These are phyloP conservation scores for Cocos nucifera DNA, from an alignment of 176 grass and related monocot genomes.

Conservation along the genomic window DNA sequence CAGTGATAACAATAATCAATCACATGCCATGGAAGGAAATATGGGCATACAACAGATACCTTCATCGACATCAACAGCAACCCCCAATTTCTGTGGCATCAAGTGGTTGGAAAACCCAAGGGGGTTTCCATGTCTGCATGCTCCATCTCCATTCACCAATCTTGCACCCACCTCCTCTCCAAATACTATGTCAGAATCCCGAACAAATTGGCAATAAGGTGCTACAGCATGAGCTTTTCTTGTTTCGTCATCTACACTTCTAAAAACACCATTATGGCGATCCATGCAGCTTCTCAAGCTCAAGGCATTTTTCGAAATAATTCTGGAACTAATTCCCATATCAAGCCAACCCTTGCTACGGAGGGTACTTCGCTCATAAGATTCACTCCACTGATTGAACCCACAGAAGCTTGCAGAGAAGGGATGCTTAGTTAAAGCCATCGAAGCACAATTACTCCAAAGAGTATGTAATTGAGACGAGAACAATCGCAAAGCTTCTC, in stretches of 20 bases:
- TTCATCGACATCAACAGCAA: constrained; percentile 99
- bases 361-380: constrained; percentile 5
- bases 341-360: constrained; percentile 27
- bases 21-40: background rate
- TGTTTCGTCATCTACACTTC: constrained; percentile 25
- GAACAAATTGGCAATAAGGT: constrained; percentile 30
- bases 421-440: constrained; percentile 22
- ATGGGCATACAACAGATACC: constrained; percentile 23
- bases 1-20: background rate
- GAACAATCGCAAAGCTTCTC: constrained; percentile 39
- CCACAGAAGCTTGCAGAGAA: constrained; percentile 28
- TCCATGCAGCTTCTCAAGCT: constrained; percentile 43
- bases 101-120: constrained; percentile 31
- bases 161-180: constrained; percentile 26
- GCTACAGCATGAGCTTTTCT: constrained; percentile 30
- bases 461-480: constrained; percentile 24
- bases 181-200: constrained; percentile 26
- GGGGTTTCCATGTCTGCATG: constrained; percentile 38
- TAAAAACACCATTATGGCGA: constrained; percentile 25
- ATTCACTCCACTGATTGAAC: constrained; percentile 23
- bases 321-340: constrained; percentile 27
- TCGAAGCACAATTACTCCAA: constrained; percentile 24
- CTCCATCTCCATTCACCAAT: constrained; percentile 38
- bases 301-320: constrained; percentile 25
- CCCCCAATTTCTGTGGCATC: constrained; percentile 48